Conservation (phyloP, 208 protist species). For the Naegleria gruberi region DNA sequence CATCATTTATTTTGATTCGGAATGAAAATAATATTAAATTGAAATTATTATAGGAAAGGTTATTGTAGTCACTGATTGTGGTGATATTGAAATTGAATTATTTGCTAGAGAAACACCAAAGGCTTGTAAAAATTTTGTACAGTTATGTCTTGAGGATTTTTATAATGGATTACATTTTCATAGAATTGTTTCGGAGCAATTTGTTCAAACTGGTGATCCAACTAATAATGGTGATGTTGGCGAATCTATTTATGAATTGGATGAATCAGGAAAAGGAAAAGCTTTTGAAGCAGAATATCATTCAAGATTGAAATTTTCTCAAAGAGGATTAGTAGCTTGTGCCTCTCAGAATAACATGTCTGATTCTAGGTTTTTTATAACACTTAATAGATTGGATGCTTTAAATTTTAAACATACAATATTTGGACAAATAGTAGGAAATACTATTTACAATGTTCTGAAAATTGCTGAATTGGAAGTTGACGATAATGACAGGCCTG, state of each 20-base stretch:
- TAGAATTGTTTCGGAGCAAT: not conserved
- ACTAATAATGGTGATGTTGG: not conserved
- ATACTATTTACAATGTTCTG: constrained; percentile 20
- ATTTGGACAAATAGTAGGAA: constrained; percentile 2
- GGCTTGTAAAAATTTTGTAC: constrained; percentile 24
- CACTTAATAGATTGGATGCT: not conserved
- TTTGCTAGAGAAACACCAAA: constrained; percentile 3
- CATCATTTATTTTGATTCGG: not conserved
- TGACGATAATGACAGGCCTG: not conserved
- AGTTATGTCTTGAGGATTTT: constrained; percentile 11
- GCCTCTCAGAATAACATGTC: not conserved
- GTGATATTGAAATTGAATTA: constrained; percentile 22
- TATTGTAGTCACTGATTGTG: not conserved
- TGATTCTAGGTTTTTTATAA: constrained; percentile 14
- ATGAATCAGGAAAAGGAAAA: not conserved
- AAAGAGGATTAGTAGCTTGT: constrained; percentile 14
- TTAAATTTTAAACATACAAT: constrained; percentile 20
- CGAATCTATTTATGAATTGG: not conserved
- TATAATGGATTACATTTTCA: constrained; percentile 20
- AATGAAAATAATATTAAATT: not conserved
- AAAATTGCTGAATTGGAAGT: constrained; percentile 7
- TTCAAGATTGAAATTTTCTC: not conserved
- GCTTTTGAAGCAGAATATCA: constrained; percentile 11
- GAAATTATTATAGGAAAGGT: not conserved
- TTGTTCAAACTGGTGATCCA: constrained; percentile 14